Evolutionary conservation across 805 yeast species (phyloP).

Genomic region (Saturnispora dispora): DNA sequence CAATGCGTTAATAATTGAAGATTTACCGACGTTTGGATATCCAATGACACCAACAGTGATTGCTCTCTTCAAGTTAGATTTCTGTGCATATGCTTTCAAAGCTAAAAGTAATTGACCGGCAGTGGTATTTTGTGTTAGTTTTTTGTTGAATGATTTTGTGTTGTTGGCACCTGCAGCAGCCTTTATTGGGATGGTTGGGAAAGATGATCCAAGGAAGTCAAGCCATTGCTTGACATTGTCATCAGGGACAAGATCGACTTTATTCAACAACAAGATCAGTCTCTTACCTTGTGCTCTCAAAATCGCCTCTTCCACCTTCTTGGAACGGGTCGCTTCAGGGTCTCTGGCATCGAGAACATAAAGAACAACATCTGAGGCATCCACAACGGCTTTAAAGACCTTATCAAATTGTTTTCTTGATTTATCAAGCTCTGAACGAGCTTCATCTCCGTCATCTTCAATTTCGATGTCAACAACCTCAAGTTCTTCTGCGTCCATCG

Average conservation of each 20-base stretch:
- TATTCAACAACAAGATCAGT: slow-evolving; percentile 77
- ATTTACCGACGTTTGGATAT: slow-evolving; percentile 95
- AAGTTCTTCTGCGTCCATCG: slow-evolving; percentile 36
- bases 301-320: slow-evolving; percentile 84
- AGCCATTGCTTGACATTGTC: slow-evolving; percentile 79
- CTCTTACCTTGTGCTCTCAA: slow-evolving; percentile 73
- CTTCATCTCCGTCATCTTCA: slow-evolving; percentile 23
- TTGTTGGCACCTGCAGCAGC: slow-evolving; percentile 71
- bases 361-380: slow-evolving; percentile 80
- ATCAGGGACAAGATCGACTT: slow-evolving; percentile 88
- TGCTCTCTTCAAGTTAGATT: slow-evolving; percentile 78
- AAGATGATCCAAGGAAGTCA: slow-evolving; percentile 62
- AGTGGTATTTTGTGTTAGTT: slow-evolving; percentile 60
- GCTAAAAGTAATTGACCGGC: slow-evolving; percentile 69
- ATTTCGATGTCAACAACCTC: slow-evolving; percentile 44
- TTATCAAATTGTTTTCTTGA: slow-evolving; percentile 90
- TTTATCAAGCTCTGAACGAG: slow-evolving; percentile 48
- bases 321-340: slow-evolving; percentile 90
- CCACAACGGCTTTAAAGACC: slow-evolving; percentile 87
- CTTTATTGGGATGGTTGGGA: slow-evolving; percentile 87
- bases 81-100: slow-evolving; percentile 75
- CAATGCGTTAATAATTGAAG: slow-evolving; percentile 86
- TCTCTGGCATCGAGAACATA: slow-evolving; percentile 97
- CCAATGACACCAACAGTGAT: slow-evolving; percentile 94
- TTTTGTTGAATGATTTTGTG: slow-evolving; percentile 60